A percentile compares a stretch with the other conserved stretches of the same genome.
These are phyloP conservation scores for Stachybotrys chartarum DNA, from an alignment of 2,329 filamentous ascomycete genomes.

Conservation along the genomic window DNA sequence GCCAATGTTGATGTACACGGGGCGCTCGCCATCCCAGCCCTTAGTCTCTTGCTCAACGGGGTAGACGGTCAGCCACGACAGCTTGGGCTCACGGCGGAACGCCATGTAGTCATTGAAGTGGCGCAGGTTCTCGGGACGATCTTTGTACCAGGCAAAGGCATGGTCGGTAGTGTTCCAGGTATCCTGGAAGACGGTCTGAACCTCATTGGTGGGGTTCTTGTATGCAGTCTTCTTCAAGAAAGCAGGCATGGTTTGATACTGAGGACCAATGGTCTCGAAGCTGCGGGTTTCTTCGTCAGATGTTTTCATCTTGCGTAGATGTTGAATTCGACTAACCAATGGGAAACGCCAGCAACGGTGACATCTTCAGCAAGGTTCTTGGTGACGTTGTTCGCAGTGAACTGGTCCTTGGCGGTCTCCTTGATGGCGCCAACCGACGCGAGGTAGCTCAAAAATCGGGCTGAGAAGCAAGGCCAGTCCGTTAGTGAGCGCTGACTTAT, in stretches of 20 bases:
- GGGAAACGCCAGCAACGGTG: neutral
- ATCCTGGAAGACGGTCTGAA: constrained; percentile 11
- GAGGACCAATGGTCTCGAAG: constrained; percentile 2
- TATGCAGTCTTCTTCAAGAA: constrained; percentile 9
- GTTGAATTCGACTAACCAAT: neutral
- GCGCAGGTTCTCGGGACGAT: constrained; percentile 5
- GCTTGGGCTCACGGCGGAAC: constrained; percentile 5
- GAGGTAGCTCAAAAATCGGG: neutral
- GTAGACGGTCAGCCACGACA: constrained; percentile 13
- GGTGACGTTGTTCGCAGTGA: constrained; percentile 2
- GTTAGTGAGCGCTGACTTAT: neutral
- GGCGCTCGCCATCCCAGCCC: neutral
- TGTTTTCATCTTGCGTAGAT: neutral
- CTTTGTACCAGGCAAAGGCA: neutral
- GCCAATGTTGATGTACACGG: constrained; percentile 13
- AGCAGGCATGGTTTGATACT: constrained; percentile 6
- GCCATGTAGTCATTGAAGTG: constrained; percentile 16
- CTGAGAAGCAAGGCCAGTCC: neutral
- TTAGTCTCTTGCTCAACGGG: constrained; percentile 7
- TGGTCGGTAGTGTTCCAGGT: neutral
- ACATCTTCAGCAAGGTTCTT: constrained; percentile 1
- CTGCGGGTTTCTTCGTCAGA: neutral
- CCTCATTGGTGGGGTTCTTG: constrained; percentile 7
- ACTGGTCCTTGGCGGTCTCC: neutral
- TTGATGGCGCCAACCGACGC: neutral